These are phyloP conservation scores for Cadophora sp. DNA, from an alignment of 2,329 filamentous ascomycete genomes.

Conservation along the genomic window DNA sequence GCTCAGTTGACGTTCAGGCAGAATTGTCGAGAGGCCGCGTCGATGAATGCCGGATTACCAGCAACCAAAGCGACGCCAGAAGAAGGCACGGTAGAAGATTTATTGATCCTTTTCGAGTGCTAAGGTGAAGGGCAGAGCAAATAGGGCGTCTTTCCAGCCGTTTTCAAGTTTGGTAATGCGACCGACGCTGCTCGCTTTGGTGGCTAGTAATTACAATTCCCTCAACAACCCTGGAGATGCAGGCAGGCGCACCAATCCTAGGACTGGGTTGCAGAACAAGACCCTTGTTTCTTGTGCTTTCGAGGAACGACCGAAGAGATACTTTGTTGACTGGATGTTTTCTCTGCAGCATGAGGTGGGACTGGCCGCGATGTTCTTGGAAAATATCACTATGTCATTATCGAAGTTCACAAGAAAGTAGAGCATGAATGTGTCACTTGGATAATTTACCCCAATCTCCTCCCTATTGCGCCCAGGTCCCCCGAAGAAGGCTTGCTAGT, in stretches of 20 bases:
- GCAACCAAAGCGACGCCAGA: background rate
- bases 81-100: background rate
- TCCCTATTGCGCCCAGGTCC: background rate
- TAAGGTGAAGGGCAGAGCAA: background rate
- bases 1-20: background rate
- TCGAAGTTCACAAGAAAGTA: background rate
- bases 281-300: too few relatives aligned
- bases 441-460: too few relatives aligned
- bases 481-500: background rate
- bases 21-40: background rate
- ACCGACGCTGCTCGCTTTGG: background rate
- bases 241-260: background rate
- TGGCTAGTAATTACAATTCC: background rate
- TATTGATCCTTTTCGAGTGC: background rate
- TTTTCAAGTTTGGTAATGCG: background rate
- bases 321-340: background rate
- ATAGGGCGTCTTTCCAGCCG: conserved; percentile 5
- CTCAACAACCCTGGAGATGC: background rate
- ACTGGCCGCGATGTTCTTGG: too few relatives aligned
- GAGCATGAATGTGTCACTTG: background rate
- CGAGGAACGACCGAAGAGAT: too few relatives aligned
- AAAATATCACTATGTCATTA: too few relatives aligned
- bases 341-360: background rate
- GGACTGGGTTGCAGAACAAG: background rate
- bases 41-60: background rate